Base-by-base conservation (phyloP, 2,329 filamentous ascomycete species). In the Dactylellina haptotyla region DNA sequence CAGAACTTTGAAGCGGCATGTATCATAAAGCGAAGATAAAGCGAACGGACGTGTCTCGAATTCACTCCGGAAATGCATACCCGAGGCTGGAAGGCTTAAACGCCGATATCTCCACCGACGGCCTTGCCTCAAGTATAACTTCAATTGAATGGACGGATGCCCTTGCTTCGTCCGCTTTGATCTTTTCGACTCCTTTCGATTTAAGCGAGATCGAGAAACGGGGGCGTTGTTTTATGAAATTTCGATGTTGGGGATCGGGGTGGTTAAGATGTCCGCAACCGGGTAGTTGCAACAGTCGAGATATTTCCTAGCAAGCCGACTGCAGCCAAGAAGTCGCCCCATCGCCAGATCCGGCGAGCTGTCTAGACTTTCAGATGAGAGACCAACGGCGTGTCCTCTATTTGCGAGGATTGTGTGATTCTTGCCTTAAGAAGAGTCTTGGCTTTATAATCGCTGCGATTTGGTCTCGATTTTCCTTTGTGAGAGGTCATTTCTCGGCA, bases 321-420 rank as follows among this genome's bases (percentile, higher is more conserved):
- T 62, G 48, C 65, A 63, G 65, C 48, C 54, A 53, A 56, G 30
- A 45, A 6, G 39, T 18, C 46, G 23, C 16, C 25, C 30, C 45
- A 25, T 45, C n/a, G 12, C 65, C 56, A 48, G 23, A 70, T 62
- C 65, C 65, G 65, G 57, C 28, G 45, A 56, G 6, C 14, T 56
- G 41, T 32, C 51, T 25, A 10, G 43, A 16, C 43, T 39, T 30
- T 12, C 28, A 50, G 26, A 25, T 26, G 39, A 25, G 26, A 59
- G 23, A 43, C 12, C n/a, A 23, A 58, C 30, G 26, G 12, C n/a
- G 8, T 53, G 28, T 53, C n/a, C 32, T 26, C 3, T 25, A 3
- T 48, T 48, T 25, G 20, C 28, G 10, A 34, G 26, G 5, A 32
- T 28, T 28, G n/a, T 4, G 12, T 34, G 18, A 37, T 53, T 23